A percentile compares a stretch with the other conserved stretches of the same genome.
Evolutionary conservation across 2,329 filamentous ascomycete genomes (phyloP).

Genomic region (Pyrenophora seminiperda): DNA sequence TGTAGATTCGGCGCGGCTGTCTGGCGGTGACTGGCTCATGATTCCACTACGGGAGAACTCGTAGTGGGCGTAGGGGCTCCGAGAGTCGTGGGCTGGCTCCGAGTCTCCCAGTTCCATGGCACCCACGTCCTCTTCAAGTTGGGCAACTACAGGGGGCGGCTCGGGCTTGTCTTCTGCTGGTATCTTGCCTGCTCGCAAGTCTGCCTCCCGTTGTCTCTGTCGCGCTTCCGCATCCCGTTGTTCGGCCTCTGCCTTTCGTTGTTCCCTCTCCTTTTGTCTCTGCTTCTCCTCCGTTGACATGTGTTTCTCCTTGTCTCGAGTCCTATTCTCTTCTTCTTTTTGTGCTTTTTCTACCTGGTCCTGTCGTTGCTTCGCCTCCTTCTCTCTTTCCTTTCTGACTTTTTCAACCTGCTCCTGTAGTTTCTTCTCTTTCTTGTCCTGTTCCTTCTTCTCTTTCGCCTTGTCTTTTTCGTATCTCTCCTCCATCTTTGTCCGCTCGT

Average conservation of each 20-base stretch:
- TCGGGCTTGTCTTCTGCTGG: conserved; percentile 16
- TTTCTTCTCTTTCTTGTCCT: conserved; percentile 29
- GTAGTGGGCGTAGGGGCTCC: conserved; percentile 33
- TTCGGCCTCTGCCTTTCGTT: conserved; percentile 10
- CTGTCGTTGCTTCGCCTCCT: conserved; percentile 30
- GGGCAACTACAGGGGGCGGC: conserved; percentile 4
- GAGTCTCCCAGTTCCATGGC: conserved; percentile 26
- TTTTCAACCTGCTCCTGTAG: not conserved
- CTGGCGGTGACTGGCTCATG: conserved; percentile 32
- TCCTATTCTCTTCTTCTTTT: conserved; percentile 22
- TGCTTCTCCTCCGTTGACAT: conserved; percentile 11
- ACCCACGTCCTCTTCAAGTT: conserved; percentile 29
- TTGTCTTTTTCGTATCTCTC: conserved; percentile 47
- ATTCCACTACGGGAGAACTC: conserved; percentile 41
- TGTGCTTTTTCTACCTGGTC: conserved; percentile 12
- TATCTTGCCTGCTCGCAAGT: conserved; percentile 9
- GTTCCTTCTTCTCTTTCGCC: conserved; percentile 36
- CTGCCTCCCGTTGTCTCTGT: conserved; percentile 12
- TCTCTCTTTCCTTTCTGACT: conserved; percentile 15
- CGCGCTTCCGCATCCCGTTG: conserved; percentile 22
- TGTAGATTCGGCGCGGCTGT: conserved; percentile 26
- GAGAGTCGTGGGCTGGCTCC: conserved; percentile 5
- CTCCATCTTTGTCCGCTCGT: conserved; percentile 65
- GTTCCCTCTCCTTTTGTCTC: conserved; percentile 16
- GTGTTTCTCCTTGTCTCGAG: conserved; percentile 20